Conservation (phyloP, 257 asterid species). For the Solanum sejunctum region DNA sequence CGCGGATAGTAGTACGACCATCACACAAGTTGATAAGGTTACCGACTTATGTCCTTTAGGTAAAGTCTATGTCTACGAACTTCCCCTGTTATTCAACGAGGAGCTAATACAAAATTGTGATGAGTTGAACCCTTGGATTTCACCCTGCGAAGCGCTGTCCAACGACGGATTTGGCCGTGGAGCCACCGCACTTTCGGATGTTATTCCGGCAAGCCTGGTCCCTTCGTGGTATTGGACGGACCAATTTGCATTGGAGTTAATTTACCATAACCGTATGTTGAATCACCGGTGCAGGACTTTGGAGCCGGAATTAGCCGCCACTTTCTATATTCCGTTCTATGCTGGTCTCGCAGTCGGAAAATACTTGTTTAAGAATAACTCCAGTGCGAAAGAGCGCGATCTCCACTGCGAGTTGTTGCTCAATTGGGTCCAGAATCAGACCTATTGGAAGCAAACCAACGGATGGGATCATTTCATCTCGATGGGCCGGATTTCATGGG, state of each 20-base stretch:
- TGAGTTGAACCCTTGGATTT: conserved; percentile 50
- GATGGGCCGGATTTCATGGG: conserved; percentile 73
- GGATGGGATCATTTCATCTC: conserved; percentile 73
- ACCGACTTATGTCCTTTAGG: neutral
- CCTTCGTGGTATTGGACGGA: conserved; percentile 72
- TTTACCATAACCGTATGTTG: conserved; percentile 49
- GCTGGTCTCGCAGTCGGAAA: conserved; percentile 63
- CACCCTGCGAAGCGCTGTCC: conserved; percentile 46
- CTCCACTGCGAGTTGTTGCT: conserved; percentile 43
- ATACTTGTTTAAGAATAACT: conserved; percentile 23
- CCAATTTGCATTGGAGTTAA: conserved; percentile 51
- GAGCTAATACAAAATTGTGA: conserved; percentile 29
- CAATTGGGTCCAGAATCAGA: conserved; percentile 40
- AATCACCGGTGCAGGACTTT: conserved; percentile 39
- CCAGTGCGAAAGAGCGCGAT: conserved; percentile 47
- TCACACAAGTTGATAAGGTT: neutral
- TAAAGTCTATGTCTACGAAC: conserved; percentile 42
- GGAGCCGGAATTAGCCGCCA: conserved; percentile 42
- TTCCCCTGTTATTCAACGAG: conserved; percentile 39
- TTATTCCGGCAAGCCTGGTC: conserved; percentile 24
- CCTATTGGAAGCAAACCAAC: conserved; percentile 21
- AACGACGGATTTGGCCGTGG: conserved; percentile 40
- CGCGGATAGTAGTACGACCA: neutral
- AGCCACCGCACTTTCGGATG: conserved; percentile 17
- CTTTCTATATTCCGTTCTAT: conserved; percentile 68